Base-by-base conservation (phyloP, 2,329 filamentous ascomycete genomes). In the Cadophora luteo-olivacea region DNA sequence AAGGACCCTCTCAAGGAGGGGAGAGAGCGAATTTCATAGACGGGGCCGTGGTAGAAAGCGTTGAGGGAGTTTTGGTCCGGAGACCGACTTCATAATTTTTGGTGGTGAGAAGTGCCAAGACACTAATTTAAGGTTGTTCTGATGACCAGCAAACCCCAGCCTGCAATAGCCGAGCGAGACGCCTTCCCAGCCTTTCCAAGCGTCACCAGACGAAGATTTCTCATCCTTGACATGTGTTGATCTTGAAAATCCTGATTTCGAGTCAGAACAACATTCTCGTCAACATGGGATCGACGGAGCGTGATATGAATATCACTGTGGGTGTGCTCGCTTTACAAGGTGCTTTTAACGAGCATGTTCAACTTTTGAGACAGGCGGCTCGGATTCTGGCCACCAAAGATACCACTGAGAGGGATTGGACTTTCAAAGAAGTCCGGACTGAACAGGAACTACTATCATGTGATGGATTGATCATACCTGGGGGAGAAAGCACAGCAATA, bases 401-500 rank as follows among this genome's bases (percentile, higher is more conserved):
- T 29, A 65, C 24, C 33, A 29, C 67, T 7, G 36, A 69, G n/a
- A 67, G 70, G 41, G 66, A 60, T 25, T 78, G 73, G 71, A 69
- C 68, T 32, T 92, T 96, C 77, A 84, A 91, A 71, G 91, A 97
- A 80, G 93, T 98, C 58, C 91, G 95, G 68, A 97, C 91, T 7
- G 82, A 87, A 2, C 81, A 84, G 7, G 86, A 97, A 75, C 85
- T 99, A 38, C 82, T 85, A 4, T 79, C 78, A 73, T 98, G 94
- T 81, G 89, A 95, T 79, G 95, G 89, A 32, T 86, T 99, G 54
- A 89, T 99, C 77, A 89, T 99, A 58, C 96, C 96, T 3, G 96
- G 96, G 64, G 96, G 96, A 70, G 96, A 99, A 80, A 97, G 93
- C 81, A 98, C 96, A 1, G 91, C 95, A 3, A 97, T 99, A 74